These are phyloP conservation scores for Chrysanthemum makinoi DNA, from an alignment of 129 eudicot species.

Conservation along the genomic window DNA sequence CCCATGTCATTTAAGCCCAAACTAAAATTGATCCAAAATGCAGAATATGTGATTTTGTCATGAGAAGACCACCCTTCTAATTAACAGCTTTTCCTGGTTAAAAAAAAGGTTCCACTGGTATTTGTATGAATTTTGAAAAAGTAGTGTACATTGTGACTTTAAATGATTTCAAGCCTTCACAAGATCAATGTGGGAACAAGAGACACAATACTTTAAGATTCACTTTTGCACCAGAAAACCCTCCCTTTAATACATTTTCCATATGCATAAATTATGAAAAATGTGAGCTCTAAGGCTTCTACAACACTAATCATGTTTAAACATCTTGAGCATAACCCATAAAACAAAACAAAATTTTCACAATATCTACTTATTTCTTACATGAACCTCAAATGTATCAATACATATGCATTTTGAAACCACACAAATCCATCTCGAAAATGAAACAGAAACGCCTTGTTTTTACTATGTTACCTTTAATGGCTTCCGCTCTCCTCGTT, in stretches of 20 bases:
- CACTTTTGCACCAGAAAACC: conserved; percentile 27
- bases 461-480: conserved; percentile 36
- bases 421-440: conserved; percentile 18
- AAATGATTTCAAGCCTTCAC: conserved; percentile 23
- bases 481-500: conserved; percentile 35
- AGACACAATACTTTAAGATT: conserved; percentile 19
- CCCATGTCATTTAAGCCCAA: no score
- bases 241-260: conserved; percentile 25
- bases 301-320: conserved; percentile 23
- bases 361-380: conserved; percentile 10
- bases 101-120: no score
- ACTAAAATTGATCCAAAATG: no score
- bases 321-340: conserved; percentile 19
- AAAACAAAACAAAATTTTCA: neutral
- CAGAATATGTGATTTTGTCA: no score
- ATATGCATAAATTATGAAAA: conserved; percentile 31
- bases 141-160: neutral
- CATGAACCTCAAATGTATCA: conserved; percentile 29
- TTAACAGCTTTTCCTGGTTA: no score
- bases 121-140: no score
- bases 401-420: conserved; percentile 16
- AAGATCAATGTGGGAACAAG: conserved; percentile 28
- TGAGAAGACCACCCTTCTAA: no score
- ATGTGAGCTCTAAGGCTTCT: conserved; percentile 4
- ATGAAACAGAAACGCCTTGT: conserved; percentile 35